phyloP scores from a whole-genome alignment of 345 rosid species.

The Garcia nutans region DNA sequence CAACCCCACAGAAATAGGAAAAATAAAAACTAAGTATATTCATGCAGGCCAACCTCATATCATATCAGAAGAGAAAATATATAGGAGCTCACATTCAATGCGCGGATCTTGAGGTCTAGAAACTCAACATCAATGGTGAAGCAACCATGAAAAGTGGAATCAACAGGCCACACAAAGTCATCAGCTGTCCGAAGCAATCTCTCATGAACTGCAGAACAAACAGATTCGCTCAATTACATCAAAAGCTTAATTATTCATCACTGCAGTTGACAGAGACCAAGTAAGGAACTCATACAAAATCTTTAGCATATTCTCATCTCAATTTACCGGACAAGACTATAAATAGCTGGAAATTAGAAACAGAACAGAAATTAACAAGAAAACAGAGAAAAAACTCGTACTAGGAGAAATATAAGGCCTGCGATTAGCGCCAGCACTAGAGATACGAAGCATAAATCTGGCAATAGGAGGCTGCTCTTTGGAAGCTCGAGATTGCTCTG shows the following conservation, averaged over 20 bases:
- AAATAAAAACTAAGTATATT: background rate
- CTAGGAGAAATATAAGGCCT: no score
- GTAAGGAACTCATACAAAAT: no score
- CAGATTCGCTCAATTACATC: no score
- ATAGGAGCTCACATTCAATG: conserved; percentile 57
- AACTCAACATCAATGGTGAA: conserved; percentile 88
- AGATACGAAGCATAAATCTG: conserved; percentile 66
- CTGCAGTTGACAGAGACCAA: no score
- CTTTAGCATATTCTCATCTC: no score
- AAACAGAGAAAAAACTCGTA: background rate
- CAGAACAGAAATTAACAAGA: background rate
- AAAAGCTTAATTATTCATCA: background rate
- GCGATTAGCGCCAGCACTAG: conserved; percentile 35
- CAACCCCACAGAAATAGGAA: background rate
- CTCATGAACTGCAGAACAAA: conserved; percentile 56
- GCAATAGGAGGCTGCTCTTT: conserved; percentile 86
- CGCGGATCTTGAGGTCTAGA: conserved; percentile 74
- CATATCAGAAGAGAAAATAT: background rate
- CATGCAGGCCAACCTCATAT: background rate
- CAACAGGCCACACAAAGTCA: conserved; percentile 85
- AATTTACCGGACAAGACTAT: background rate
- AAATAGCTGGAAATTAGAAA: background rate
- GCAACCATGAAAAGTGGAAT: conserved; percentile 61
- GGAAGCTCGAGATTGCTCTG: conserved; percentile 62
- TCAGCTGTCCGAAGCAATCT: conserved; percentile 65